Conservation (phyloP, 139 green algal species). For the Pleodorina starrii region DNA sequence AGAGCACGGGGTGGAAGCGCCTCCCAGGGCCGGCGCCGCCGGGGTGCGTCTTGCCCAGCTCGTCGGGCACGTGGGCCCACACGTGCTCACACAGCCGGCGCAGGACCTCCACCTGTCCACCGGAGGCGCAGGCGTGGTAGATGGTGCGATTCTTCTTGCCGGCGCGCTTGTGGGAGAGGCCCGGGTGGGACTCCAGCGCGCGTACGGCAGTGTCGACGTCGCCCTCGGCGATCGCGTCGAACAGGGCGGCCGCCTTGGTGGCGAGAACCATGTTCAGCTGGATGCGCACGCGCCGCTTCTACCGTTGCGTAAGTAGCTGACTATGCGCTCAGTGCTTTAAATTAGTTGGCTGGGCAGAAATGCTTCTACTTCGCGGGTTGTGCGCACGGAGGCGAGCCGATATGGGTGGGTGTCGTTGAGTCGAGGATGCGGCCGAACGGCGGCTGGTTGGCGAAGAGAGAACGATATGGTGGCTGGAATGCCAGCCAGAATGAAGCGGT, state of each 20-base stretch:
- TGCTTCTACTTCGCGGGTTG: no score
- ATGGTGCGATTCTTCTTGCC: neutral
- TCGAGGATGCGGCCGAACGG: no score
- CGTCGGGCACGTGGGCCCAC: neutral
- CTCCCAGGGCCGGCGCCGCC: neutral
- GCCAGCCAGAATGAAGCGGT: no score
- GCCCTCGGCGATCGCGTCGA: slow-evolving; percentile 5
- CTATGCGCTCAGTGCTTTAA: no score
- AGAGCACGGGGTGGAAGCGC: neutral
- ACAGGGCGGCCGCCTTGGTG: neutral
- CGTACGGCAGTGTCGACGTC: neutral
- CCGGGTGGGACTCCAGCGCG: neutral
- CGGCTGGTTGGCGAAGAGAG: no score
- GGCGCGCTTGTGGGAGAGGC: neutral
- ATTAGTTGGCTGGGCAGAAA: no score
- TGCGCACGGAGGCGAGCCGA: no score
- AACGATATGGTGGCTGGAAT: no score
- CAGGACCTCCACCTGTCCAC: neutral
- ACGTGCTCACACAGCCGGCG: neutral
- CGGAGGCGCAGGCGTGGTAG: neutral
- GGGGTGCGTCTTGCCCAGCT: neutral
- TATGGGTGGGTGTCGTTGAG: no score
- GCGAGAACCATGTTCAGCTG: no score
- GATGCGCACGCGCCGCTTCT: no score
- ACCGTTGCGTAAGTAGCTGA: no score